Conservation (phyloP, 805 yeast species). For the Tanozyma kutaoensis region DNA sequence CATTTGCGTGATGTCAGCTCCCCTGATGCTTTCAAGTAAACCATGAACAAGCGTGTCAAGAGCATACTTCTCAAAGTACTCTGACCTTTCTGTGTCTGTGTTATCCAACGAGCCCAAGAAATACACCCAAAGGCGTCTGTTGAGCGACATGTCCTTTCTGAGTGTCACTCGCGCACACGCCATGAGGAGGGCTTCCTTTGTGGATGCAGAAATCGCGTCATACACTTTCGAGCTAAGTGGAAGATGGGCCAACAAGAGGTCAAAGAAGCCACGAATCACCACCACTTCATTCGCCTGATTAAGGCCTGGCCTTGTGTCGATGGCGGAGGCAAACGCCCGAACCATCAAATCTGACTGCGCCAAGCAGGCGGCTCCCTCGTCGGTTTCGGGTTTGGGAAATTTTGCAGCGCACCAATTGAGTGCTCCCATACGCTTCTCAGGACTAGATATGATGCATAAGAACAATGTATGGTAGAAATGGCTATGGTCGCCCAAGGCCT, state of each 20-base stretch:
- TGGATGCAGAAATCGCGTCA: slow-evolving; percentile 32
- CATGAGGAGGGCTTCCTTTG: slow-evolving; percentile 44
- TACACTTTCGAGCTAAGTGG: slow-evolving; percentile 51
- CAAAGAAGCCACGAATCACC: slow-evolving; percentile 80
- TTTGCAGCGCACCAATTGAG: slow-evolving; percentile 69
- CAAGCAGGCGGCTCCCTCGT: too few species aligned
- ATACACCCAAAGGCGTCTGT: slow-evolving; percentile 91
- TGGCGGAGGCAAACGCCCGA: slow-evolving; percentile 62
- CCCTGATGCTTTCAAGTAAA: slow-evolving; percentile 18
- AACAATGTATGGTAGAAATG: slow-evolving; percentile 84
- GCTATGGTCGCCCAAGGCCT: slow-evolving; percentile 45
- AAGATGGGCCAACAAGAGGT: slow-evolving; percentile 54
- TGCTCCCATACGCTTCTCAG: slow-evolving; percentile 76
- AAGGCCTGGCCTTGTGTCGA: slow-evolving; percentile 25
- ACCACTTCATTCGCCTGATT: slow-evolving; percentile 40
- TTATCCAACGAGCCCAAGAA: slow-evolving; percentile 62
- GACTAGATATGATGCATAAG: slow-evolving; percentile 59
- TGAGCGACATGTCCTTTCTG: slow-evolving; percentile 85
- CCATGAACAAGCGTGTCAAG: slow-evolving; percentile 41
- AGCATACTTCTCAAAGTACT: slow-evolving; percentile 52
- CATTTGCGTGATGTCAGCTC: slow-evolving; percentile 10
- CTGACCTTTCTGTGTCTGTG: slow-evolving; percentile 7
- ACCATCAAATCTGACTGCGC: too few species aligned
- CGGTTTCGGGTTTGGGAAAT: too few species aligned
- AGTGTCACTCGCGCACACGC: slow-evolving; percentile 58